Percentiles rank a stretch among this genome's conserved stretches.
Evolutionary conservation across 305 asterid genomes (phyloP).

Genomic region (Euphrasia arctica): DNA sequence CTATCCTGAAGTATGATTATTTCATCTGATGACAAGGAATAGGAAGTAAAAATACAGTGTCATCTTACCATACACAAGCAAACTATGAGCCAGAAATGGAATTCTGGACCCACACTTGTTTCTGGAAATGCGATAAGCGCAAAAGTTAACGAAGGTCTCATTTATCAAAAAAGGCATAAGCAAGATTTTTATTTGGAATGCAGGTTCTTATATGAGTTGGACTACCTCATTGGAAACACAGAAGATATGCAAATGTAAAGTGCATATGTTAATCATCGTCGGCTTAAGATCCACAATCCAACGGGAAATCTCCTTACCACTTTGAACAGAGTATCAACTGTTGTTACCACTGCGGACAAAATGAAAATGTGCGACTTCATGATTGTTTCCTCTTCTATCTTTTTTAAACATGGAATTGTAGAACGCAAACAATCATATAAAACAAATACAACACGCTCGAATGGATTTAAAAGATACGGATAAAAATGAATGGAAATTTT

Average conservation of each 20-base stretch:
- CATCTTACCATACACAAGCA: conserved; percentile 35
- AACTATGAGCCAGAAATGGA: conserved; percentile 53
- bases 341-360: conserved; percentile 44
- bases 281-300: neutral
- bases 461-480: too few relatives aligned
- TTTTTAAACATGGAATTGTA: too few relatives aligned
- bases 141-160: conserved; percentile 16
- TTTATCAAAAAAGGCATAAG: neutral
- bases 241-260: conserved; percentile 6
- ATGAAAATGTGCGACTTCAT: too few relatives aligned
- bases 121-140: conserved; percentile 38
- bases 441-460: too few relatives aligned
- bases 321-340: conserved; percentile 41
- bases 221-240: conserved; percentile 37
- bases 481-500: too few relatives aligned
- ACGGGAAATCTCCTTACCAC: conserved; percentile 42
- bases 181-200: conserved; percentile 13
- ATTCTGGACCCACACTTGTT: conserved; percentile 70
- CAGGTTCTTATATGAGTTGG: conserved; percentile 15
- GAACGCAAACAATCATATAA: too few relatives aligned
- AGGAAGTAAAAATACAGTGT: neutral
- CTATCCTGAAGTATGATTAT: neutral
- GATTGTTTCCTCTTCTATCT: too few relatives aligned
- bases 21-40: conserved; percentile 7
- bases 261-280: neutral